Evolutionary conservation across 257 asterid species (phyloP).

Genomic region (Buddleja alternifolia): DNA sequence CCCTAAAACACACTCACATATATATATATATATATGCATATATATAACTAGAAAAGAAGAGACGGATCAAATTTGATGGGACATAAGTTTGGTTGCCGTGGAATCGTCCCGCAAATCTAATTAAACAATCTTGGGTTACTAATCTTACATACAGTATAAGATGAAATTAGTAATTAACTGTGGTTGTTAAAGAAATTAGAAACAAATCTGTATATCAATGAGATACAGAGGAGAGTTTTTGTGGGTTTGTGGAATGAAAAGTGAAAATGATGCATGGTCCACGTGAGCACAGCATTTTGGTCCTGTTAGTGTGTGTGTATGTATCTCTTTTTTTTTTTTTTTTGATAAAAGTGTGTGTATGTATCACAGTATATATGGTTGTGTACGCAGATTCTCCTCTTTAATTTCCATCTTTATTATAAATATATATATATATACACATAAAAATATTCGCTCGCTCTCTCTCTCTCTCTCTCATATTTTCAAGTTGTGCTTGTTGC

Average conservation of each 20-base stretch:
- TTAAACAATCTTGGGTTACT: background rate
- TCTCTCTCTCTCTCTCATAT: background rate
- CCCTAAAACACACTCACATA: constrained; percentile 4
- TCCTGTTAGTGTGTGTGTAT: constrained; percentile 34
- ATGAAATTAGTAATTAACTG: background rate
- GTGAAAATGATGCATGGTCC: constrained; percentile 48
- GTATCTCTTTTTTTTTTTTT: no score
- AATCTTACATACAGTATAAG: background rate
- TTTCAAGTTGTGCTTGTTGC: background rate
- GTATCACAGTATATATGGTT: no score
- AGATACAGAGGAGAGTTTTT: background rate
- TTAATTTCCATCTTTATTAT: constrained; percentile 4
- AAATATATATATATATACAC: no score
- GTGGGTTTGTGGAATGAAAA: constrained; percentile 19
- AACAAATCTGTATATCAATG: background rate
- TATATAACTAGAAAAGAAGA: background rate
- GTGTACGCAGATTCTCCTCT: constrained; percentile 29
- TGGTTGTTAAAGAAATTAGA: no score
- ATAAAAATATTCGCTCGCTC: no score
- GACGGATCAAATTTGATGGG: constrained; percentile 17
- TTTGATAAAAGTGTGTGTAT: constrained; percentile 38
- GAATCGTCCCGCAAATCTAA: constrained; percentile 22
- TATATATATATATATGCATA: background rate
- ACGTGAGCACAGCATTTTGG: constrained; percentile 32
- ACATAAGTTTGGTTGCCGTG: constrained; percentile 6